Conservation (phyloP, 768 basidiomycete species). For the Tulasnella calospora region DNA sequence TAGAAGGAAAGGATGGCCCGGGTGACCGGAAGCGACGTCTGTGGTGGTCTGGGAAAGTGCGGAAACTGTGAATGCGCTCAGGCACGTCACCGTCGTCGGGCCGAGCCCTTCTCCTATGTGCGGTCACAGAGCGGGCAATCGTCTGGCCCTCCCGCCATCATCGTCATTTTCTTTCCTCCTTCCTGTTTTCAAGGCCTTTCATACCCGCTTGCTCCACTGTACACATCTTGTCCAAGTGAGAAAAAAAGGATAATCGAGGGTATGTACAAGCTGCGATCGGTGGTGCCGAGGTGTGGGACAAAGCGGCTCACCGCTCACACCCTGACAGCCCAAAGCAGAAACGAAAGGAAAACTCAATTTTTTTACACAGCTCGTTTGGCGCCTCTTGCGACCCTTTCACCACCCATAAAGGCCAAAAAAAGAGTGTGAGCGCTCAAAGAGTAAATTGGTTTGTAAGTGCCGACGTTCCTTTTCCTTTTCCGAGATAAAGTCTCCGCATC, state of each 20-base stretch:
- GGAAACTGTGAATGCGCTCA: neutral
- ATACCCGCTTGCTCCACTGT: neutral
- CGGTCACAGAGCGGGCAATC: neutral
- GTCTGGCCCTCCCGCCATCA: neutral
- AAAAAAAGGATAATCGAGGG: neutral
- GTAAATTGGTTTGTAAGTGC: neutral
- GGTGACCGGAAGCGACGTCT: slow-evolving; percentile 2
- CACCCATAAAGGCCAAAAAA: neutral
- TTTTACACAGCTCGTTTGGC: neutral
- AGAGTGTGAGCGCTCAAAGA: neutral
- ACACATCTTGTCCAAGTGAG: neutral
- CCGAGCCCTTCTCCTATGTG: neutral
- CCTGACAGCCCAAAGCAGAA: neutral
- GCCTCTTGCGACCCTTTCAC: neutral
- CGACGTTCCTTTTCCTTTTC: neutral
- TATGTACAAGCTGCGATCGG: neutral
- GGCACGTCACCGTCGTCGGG: slow-evolving; percentile 7
- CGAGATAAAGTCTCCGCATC: neutral
- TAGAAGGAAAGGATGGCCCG: neutral
- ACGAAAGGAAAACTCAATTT: neutral
- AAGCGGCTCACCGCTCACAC: neutral
- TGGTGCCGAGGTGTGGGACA: neutral
- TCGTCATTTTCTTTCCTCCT: neutral
- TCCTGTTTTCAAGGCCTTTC: neutral
- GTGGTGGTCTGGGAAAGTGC: neutral